phyloP scores from a whole-genome alignment of 306 rosid genomes.

The Aeschynomene evenia region DNA sequence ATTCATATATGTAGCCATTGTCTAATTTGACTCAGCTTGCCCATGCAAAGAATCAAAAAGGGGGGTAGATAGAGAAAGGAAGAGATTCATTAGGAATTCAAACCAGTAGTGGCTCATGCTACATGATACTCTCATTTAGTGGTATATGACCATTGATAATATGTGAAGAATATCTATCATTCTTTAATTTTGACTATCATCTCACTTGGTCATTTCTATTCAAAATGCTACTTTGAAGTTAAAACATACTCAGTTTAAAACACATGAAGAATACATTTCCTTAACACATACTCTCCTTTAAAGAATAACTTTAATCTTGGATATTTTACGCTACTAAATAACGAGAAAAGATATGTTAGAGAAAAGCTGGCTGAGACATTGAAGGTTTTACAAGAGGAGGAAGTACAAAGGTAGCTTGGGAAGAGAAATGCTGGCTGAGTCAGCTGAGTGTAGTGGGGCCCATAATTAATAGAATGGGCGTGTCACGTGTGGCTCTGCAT shows the following conservation, averaged over 20 bases:
- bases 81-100: not conserved
- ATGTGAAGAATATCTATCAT: constrained; percentile 1
- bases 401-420: no score
- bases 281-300: not conserved
- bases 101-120: not conserved
- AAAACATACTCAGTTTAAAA: not conserved
- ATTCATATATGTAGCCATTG: not conserved
- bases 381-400: no score
- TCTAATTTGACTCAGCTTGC: not conserved
- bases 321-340: constrained; percentile 2
- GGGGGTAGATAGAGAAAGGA: not conserved
- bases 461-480: no score
- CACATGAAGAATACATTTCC: not conserved
- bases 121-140: not conserved
- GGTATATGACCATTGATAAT: not conserved
- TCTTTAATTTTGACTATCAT: not conserved
- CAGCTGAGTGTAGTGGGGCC: no score
- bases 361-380: no score
- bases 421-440: no score
- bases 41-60: not conserved
- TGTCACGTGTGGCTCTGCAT: no score
- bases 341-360: not conserved
- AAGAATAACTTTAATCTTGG: not conserved
- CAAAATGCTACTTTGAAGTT: not conserved
- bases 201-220: not conserved